phyloP scores from a whole-genome alignment of 1,284 basidiomycete species.

The Ustilago sp. region DNA sequence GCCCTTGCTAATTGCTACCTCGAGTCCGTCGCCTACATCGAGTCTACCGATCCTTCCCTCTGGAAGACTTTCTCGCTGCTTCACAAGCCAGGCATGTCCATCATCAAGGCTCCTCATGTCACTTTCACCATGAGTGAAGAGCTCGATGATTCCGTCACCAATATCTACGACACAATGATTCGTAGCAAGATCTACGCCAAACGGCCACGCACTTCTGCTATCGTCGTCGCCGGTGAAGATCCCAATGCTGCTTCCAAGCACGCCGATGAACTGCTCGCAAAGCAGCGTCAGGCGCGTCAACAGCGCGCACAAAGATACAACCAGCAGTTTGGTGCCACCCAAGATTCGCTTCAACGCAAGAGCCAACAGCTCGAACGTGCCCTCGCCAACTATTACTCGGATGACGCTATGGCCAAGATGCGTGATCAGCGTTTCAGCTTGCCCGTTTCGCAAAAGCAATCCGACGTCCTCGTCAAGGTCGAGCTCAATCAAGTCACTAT shows the following conservation, averaged over 20 bases:
- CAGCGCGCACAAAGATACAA: slow-evolving; percentile 44
- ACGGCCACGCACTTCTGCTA: slow-evolving; percentile 56
- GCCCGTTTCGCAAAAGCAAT: slow-evolving; percentile 74
- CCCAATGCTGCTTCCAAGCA: slow-evolving; percentile 61
- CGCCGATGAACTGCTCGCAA: slow-evolving; percentile 55
- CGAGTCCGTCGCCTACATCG: slow-evolving; percentile 87
- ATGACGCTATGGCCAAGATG: slow-evolving; percentile 78
- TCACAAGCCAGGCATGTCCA: slow-evolving; percentile 62
- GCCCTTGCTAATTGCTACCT: slow-evolving; percentile 83
- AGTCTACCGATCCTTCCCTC: slow-evolving; percentile 81
- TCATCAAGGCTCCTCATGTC: slow-evolving; percentile 79
- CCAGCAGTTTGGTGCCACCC: slow-evolving; percentile 50
- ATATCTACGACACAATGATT: slow-evolving; percentile 77
- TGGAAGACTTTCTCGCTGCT: slow-evolving; percentile 78
- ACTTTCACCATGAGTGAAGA: slow-evolving; percentile 78
- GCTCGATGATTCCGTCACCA: slow-evolving; percentile 80
- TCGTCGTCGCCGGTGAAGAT: slow-evolving; percentile 39
- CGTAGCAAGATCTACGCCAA: slow-evolving; percentile 68
- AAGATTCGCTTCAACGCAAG: slow-evolving; percentile 72
- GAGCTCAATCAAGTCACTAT: slow-evolving; percentile 86
- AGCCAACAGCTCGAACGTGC: slow-evolving; percentile 75
- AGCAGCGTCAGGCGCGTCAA: slow-evolving; percentile 32
- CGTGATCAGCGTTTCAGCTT: slow-evolving; percentile 77
- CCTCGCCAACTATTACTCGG: slow-evolving; percentile 76
- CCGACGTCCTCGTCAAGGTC: slow-evolving; percentile 74